Evolutionary conservation across 2,329 filamentous ascomycete species (phyloP).

Genomic region (Claviceps sorghi): DNA sequence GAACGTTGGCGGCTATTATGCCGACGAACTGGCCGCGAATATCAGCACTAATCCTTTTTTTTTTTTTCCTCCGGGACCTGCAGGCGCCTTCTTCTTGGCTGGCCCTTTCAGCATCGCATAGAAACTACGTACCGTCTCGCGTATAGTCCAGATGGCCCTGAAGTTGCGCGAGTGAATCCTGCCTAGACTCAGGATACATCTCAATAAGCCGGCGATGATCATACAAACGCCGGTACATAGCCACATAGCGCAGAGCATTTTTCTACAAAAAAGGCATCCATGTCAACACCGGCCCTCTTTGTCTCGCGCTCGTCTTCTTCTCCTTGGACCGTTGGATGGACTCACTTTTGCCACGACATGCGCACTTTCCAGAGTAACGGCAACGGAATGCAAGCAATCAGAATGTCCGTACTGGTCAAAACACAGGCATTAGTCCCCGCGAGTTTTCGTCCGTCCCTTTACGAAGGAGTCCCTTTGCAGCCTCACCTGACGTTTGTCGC

Average conservation of each 20-base stretch:
- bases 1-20: slow-evolving; percentile 28
- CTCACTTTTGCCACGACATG: slow-evolving; percentile 11
- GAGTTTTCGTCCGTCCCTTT: too few relatives aligned
- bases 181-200: slow-evolving; percentile 24
- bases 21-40: slow-evolving; percentile 22
- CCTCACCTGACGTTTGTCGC: not conserved
- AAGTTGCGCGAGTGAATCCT: slow-evolving; percentile 22
- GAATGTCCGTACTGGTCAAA: slow-evolving; percentile 22
- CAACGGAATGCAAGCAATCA: slow-evolving; percentile 25
- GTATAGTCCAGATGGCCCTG: slow-evolving; percentile 13
- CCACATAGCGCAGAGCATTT: slow-evolving; percentile 23
- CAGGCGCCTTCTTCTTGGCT: not conserved
- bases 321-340: not conserved
- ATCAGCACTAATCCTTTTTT: not conserved
- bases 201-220: slow-evolving; percentile 25
- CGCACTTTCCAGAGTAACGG: slow-evolving; percentile 26
- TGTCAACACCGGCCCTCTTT: not conserved
- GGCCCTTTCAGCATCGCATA: not conserved
- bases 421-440: not conserved
- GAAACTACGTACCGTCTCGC: slow-evolving; percentile 22
- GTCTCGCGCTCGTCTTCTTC: not conserved
- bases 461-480: not conserved
- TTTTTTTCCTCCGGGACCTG: not conserved
- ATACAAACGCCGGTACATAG: slow-evolving; percentile 27
- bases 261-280: slow-evolving; percentile 7